These are phyloP conservation scores for Panicum miliaceum DNA, from an alignment of 176 grass and related monocot species.

Conservation along the genomic window DNA sequence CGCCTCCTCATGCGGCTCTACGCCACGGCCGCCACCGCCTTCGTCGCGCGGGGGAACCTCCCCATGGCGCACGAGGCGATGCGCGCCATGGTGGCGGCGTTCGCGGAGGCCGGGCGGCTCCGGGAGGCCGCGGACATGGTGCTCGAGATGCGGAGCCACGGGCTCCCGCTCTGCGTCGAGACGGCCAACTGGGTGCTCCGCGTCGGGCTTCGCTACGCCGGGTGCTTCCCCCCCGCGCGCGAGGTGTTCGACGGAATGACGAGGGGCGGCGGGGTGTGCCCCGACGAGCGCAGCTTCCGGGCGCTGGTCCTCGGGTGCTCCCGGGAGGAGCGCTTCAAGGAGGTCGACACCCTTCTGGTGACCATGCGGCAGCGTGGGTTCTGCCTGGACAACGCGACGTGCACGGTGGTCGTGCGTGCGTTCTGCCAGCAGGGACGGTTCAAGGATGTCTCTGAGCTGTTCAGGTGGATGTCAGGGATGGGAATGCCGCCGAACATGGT, in stretches of 20 bases:
- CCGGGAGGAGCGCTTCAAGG: constrained; percentile 45
- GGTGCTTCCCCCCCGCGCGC: constrained; percentile 50
- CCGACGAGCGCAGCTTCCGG: constrained; percentile 63
- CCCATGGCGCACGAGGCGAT: constrained; percentile 86
- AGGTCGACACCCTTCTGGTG: constrained; percentile 48
- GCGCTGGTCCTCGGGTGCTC: constrained; percentile 64
- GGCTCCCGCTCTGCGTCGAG: constrained; percentile 64
- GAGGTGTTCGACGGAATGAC: constrained; percentile 80
- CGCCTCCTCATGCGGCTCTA: constrained; percentile 78
- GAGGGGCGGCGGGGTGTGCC: constrained; percentile 37
- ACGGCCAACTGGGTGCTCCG: constrained; percentile 76
- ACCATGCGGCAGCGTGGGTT: constrained; percentile 56
- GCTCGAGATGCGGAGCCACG: constrained; percentile 84
- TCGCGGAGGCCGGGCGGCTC: constrained; percentile 58
- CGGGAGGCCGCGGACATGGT: constrained; percentile 79
- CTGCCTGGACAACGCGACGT: constrained; percentile 65
- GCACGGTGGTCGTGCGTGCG: constrained; percentile 53
- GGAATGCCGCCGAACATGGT: constrained; percentile 70
- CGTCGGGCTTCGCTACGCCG: constrained; percentile 42
- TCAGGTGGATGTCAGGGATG: constrained; percentile 59
- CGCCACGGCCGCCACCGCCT: constrained; percentile 61
- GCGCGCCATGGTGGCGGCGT: constrained; percentile 65
- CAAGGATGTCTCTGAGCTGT: constrained; percentile 52
- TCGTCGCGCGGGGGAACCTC: constrained; percentile 61
- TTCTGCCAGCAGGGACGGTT: constrained; percentile 69